Conservation (phyloP, 2,329 filamentous ascomycete genomes). For the Pseudogymnoascus verrucosus region DNA sequence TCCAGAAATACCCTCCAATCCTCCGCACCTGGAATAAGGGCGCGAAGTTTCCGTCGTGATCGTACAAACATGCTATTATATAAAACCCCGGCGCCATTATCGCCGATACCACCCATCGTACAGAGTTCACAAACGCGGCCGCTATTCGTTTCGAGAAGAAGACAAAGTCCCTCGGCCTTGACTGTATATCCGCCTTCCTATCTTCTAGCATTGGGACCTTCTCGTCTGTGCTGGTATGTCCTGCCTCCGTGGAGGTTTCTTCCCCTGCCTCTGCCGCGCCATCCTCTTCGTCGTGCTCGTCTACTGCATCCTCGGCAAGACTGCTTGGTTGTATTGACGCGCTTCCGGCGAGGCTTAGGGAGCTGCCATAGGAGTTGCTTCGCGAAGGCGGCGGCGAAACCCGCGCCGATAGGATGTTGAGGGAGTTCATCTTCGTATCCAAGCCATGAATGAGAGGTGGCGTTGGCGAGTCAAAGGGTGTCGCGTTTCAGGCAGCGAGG, state of each 20-base stretch:
- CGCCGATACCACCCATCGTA: constrained; percentile 71
- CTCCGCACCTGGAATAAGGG: constrained; percentile 65
- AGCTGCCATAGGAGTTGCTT: constrained; percentile 50
- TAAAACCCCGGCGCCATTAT: constrained; percentile 75
- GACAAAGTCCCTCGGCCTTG: constrained; percentile 42
- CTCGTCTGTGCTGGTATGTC: constrained; percentile 43
- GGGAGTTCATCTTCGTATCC: constrained; percentile 77
- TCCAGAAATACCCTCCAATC: constrained; percentile 43
- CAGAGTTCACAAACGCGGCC: constrained; percentile 62
- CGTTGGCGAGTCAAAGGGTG: background rate
- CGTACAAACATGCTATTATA: constrained; percentile 73
- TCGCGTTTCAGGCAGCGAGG: background rate
- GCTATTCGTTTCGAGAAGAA: constrained; percentile 61
- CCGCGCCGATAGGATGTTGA: constrained; percentile 86
- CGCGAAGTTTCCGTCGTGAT: constrained; percentile 71
- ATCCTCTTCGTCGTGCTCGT: constrained; percentile 31
- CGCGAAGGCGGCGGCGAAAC: constrained; percentile 58
- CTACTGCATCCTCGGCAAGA: constrained; percentile 30
- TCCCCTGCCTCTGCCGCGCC: constrained; percentile 31
- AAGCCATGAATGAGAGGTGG: constrained; percentile 39
- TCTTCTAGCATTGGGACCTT: constrained; percentile 57
- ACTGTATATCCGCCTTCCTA: constrained; percentile 13
- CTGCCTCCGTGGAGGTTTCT: constrained; percentile 15
- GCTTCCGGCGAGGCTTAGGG: constrained; percentile 12
- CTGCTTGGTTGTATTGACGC: constrained; percentile 1